Percentiles rank a stretch among this genome's conserved stretches.
These are phyloP conservation scores for Debaryomycetaceae sp. DNA, from an alignment of 1,139 yeast species.

Conservation along the genomic window DNA sequence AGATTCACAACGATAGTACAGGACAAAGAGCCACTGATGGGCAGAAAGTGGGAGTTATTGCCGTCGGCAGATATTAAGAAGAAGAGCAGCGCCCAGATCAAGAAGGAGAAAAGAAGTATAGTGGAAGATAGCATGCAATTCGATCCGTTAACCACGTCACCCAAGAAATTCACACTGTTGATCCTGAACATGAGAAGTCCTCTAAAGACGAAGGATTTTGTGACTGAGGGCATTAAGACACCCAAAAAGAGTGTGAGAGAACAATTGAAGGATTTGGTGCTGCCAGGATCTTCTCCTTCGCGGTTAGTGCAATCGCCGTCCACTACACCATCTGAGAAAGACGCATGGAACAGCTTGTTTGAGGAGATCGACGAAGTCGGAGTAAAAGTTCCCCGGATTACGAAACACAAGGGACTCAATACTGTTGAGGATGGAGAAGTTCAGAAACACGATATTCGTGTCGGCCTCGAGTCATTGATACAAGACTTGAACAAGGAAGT, in stretches of 20 bases:
- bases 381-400: neutral
- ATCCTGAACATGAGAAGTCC: conserved; percentile 7
- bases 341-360: conserved; percentile 21
- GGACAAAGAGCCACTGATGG: conserved; percentile 2
- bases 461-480: neutral
- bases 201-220: neutral
- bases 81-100: neutral
- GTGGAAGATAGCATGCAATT: conserved; percentile 3
- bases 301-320: neutral
- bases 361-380: conserved; percentile 10
- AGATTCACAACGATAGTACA: neutral
- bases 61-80: conserved; percentile 3
- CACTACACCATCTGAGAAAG: conserved; percentile 11
- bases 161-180: conserved; percentile 14
- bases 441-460: neutral
- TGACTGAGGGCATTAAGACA: neutral
- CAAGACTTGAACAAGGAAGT: neutral
- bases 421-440: neutral
- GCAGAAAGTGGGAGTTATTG: conserved; percentile 1
- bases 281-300: conserved; percentile 2
- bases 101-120: conserved; percentile 1
- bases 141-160: conserved; percentile 16
- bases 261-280: conserved; percentile 1
- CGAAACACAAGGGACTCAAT: neutral
- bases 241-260: conserved; percentile 2